Conservation (phyloP, 345 rosid species). For the Lenwebbia sp. region DNA sequence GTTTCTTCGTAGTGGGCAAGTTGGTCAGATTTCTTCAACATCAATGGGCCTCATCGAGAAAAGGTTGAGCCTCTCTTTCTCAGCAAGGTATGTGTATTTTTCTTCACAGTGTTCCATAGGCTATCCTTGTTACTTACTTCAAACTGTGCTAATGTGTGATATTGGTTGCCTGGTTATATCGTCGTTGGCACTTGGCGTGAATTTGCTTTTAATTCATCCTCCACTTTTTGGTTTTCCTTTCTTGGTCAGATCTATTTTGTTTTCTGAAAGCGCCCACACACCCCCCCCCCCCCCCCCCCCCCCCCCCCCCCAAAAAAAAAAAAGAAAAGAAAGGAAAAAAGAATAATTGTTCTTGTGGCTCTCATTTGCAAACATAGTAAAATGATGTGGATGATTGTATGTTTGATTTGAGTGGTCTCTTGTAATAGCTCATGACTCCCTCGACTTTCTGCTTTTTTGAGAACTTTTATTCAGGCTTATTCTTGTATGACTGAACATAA, state of each 20-base stretch:
- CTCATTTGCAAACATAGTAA: not conserved
- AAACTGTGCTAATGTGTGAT: not conserved
- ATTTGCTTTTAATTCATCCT: not conserved
- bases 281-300: too few relatives aligned
- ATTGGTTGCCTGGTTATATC: not conserved
- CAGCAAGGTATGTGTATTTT: constrained; percentile 53
- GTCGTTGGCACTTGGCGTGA: not conserved
- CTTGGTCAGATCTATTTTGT: not conserved
- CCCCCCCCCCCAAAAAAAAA: too few relatives aligned
- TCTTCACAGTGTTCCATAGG: not conserved
- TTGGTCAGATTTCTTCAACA: constrained; percentile 71
- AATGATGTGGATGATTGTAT: not conserved
- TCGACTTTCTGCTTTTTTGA: not conserved
- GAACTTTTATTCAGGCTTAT: not conserved
- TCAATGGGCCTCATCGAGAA: constrained; percentile 58
- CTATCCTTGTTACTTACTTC: not conserved
- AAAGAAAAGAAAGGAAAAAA: too few relatives aligned
- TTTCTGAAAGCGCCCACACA: too few relatives aligned
- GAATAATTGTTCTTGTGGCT: not conserved
- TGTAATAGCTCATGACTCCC: not conserved
- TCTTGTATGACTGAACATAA: not conserved
- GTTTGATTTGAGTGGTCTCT: not conserved
- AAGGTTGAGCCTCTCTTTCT: constrained; percentile 84
- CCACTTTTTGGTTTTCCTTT: not conserved
- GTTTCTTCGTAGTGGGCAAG: constrained; percentile 45